Evolutionary conservation across 2,329 filamentous ascomycete species (phyloP).

Genomic region (Penicillium aurantiogriseum): DNA sequence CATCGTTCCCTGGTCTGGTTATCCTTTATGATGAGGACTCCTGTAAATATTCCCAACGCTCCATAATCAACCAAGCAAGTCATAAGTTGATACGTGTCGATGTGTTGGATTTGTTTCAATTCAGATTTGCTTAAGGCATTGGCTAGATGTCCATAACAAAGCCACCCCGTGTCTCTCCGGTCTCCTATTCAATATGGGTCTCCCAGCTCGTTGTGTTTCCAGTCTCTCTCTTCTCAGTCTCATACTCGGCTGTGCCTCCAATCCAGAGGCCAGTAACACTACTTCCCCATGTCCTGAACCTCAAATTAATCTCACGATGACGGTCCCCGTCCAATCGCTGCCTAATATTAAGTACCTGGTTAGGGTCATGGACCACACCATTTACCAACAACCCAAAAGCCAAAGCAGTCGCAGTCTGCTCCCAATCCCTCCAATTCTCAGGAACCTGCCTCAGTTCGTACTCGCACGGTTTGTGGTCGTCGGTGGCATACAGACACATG

Average conservation of each 20-base stretch:
- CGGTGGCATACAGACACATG: slow-evolving; percentile 5
- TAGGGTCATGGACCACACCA: background rate
- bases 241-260: background rate
- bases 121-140: background rate
- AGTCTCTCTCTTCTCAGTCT: background rate
- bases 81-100: background rate
- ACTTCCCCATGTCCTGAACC: background rate
- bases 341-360: background rate
- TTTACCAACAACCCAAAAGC: slow-evolving; percentile 6
- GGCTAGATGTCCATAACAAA: background rate
- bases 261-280: slow-evolving; percentile 14
- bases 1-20: background rate
- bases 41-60: background rate
- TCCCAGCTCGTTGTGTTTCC: background rate
- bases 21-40: background rate
- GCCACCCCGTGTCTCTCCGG: background rate
- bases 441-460: slow-evolving; percentile 16
- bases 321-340: slow-evolving; percentile 2
- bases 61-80: background rate
- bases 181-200: background rate
- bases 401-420: slow-evolving; percentile 16
- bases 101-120: background rate
- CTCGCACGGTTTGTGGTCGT: slow-evolving; percentile 3
- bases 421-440: slow-evolving; percentile 5
- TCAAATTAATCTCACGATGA: slow-evolving; percentile 6